phyloP scores from a whole-genome alignment of 768 basidiomycete species.

The Psilocybe azurescens region DNA sequence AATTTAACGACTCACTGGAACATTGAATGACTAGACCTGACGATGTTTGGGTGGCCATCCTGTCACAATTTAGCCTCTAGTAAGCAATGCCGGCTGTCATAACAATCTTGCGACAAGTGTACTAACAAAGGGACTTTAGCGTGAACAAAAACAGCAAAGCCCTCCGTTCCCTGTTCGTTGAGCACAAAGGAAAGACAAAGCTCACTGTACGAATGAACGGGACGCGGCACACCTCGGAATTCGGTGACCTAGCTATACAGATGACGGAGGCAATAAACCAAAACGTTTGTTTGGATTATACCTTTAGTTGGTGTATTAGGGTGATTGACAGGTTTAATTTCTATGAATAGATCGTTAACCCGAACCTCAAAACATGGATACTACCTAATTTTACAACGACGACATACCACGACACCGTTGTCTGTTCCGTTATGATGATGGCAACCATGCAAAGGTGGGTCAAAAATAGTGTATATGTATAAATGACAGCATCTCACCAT shows the following conservation, averaged over 20 bases:
- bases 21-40: constrained; percentile 37
- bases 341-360: constrained; percentile 26
- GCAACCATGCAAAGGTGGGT: constrained; percentile 38
- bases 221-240: constrained; percentile 23
- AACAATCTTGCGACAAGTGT: not conserved
- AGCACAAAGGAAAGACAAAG: constrained; percentile 28
- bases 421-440: constrained; percentile 47
- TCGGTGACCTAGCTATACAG: constrained; percentile 27
- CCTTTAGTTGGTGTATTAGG: not conserved
- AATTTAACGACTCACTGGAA: not conserved
- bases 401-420: constrained; percentile 39
- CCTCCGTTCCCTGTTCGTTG: constrained; percentile 36
- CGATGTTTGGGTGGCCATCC: constrained; percentile 52
- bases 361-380: constrained; percentile 42
- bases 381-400: constrained; percentile 51
- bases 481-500: not conserved
- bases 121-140: constrained; percentile 8
- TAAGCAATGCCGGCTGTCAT: constrained; percentile 6
- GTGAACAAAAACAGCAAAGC: constrained; percentile 41
- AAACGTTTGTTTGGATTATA: constrained; percentile 24
- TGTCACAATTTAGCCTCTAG: constrained; percentile 46
- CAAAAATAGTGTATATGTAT: not conserved
- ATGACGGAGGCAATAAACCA: constrained; percentile 29
- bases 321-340: not conserved
- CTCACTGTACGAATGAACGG: constrained; percentile 22